Evolutionary conservation across 768 basidiomycete species (phyloP).

Genomic region (Royoungia palumana): DNA sequence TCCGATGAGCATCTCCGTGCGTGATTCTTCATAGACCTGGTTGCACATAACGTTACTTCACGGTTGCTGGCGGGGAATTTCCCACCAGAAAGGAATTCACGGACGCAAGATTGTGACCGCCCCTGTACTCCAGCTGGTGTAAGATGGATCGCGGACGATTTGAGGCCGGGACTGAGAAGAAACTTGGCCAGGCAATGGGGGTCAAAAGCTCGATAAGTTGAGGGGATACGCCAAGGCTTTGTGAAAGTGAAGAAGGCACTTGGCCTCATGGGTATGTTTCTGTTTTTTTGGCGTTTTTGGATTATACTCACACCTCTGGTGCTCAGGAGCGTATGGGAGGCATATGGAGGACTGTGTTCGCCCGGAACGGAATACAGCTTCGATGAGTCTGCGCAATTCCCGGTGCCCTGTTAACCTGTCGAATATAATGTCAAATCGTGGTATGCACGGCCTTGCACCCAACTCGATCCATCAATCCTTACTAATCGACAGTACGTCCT

Average conservation of each 20-base stretch:
- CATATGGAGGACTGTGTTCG: background rate
- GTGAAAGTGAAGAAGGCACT: slow-evolving; percentile 25
- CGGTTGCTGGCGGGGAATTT: slow-evolving; percentile 36
- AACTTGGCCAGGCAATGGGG: slow-evolving; percentile 40
- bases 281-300: background rate
- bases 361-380: background rate
- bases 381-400: too few relatives aligned
- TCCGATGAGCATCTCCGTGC: slow-evolving; percentile 50
- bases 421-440: too few relatives aligned
- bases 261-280: slow-evolving; percentile 2
- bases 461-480: too few relatives aligned
- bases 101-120: slow-evolving; percentile 55
- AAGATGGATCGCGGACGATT: slow-evolving; percentile 50
- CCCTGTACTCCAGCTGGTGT: too few relatives aligned
- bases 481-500: too few relatives aligned
- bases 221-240: slow-evolving; percentile 47
- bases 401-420: too few relatives aligned
- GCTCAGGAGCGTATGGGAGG: slow-evolving; percentile 2
- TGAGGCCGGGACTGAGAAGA: slow-evolving; percentile 44
- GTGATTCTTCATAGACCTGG: slow-evolving; percentile 59
- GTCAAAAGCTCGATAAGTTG: slow-evolving; percentile 45
- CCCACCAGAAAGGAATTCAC: slow-evolving; percentile 43
- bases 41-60: slow-evolving; percentile 34
- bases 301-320: background rate
- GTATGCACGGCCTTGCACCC: too few relatives aligned